Base-by-base conservation (phyloP, 2,329 filamentous ascomycete species). In the Trichoderma atrobrunneum region DNA sequence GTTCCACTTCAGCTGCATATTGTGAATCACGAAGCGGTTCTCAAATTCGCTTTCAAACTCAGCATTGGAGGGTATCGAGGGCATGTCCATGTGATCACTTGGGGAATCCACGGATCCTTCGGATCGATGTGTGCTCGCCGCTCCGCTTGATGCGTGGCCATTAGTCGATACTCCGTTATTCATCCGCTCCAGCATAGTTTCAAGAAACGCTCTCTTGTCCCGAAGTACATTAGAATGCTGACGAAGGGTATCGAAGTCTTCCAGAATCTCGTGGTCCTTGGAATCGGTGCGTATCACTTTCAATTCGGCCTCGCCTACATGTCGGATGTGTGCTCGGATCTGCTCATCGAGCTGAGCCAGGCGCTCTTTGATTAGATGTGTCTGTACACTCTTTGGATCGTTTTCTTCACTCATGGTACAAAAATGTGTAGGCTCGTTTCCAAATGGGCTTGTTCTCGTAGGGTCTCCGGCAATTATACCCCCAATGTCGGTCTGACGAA, bases 1-100 rank as follows among this genome's bases (percentile, higher is more conserved):
- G 84, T 97, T 98, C 96, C 96, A 99, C 81, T 99, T 99, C 72
- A 99, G 85, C 78, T 99, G 96, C 79, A 97, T 89, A 77, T 99
- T 99, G 85, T 99, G 96, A 67, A 99, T 92, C 76, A 98, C 95
- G 84, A 99, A 99, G 2, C 96, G 92, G 79, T 99, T 99, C 80
- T 97, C 96, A 85, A 98, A 99, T 79, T 98, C 95, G 80, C 93
- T 97, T 63, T 93, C 91, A 76, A 95, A 95, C 75, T 98, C 94
- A 18, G 92, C 89, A 4, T 91, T 88, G 1, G 91, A 89, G 3
- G 91, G 89, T 2, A 91, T 87, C 0, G 91, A 89, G 3, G 91
- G 89, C 2, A 91, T 87, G 74, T 93, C 90, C 68, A 92, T 84
- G 16, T 86, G 87, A 14, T 70, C 72, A 51, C 88, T 87, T 64